Evolutionary conservation across 2,329 filamentous ascomycete species (phyloP), one percentile per base, ranked within the genome.

Genomic region (Metarhizium rileyi): DNA sequence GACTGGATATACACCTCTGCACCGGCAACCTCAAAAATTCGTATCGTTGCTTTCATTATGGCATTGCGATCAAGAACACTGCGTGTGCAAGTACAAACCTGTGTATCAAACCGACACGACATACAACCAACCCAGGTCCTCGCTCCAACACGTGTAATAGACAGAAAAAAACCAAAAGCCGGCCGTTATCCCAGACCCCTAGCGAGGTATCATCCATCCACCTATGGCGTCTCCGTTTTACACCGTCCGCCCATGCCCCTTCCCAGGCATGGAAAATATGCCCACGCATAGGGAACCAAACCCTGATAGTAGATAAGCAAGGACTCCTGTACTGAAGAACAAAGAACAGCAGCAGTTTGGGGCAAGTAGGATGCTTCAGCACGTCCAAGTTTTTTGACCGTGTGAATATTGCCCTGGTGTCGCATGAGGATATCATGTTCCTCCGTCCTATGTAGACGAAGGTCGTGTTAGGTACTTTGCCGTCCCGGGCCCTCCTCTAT

Each of bases 31-130:
- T 49, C 12, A 42, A 42, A 44, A 51, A 54, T 47, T 44, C 51
- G 53, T 55, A 54, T 63, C 57, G 55, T 63, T 61, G 56, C 57
- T 60, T 50, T 64, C 62, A 58, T 65, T 59, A 60, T 56, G 53
- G 49, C 59, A 55, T 62, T 50, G 57, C 54, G n/a, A 36, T 36
- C 8, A 58, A 49, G 54, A 52, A 55, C 41, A n/a, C n/a, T n/a
- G n/a, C n/a, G n/a, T 47, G 48, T 47, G 20, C 52, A 60, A 52
- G 55, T 56, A 61, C 59, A 60, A 52, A 56, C 52, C 50, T 52
- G 55, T 50, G 43, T 51, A 50, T 55, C 54, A 50, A 52, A 52
- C 50, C 46, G 56, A 57, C 54, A 59, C 54, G 53, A 47, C n/a
- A 44, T 33, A 28, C 25, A 49, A 42, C 36, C 36, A 12, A 30